phyloP scores from a whole-genome alignment of 768 basidiomycete species.

The Strobilomyces echinocephalus region DNA sequence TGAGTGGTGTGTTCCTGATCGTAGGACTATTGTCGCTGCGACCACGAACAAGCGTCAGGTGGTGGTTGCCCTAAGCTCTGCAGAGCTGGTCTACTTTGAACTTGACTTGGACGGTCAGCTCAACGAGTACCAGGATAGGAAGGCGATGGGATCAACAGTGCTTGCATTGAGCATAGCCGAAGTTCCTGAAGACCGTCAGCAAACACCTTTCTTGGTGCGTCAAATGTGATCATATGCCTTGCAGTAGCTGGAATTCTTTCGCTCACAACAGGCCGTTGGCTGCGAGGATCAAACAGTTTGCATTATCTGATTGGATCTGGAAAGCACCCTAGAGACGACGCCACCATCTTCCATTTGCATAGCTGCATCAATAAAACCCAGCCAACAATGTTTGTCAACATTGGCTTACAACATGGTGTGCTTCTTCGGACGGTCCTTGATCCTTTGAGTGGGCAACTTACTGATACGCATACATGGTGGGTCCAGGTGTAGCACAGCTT shows the following conservation, averaged over 20 bases:
- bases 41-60: slow-evolving; percentile 98
- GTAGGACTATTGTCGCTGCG: slow-evolving; percentile 85
- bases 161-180: slow-evolving; percentile 90
- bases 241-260: slow-evolving; percentile 1
- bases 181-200: slow-evolving; percentile 88
- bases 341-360: slow-evolving; percentile 96
- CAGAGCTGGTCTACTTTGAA: slow-evolving; percentile 98
- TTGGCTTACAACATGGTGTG: slow-evolving; percentile 94
- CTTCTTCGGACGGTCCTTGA: slow-evolving; percentile 93
- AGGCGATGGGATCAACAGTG: slow-evolving; percentile 95
- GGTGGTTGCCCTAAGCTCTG: slow-evolving; percentile 89
- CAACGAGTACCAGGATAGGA: slow-evolving; percentile 97
- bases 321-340: slow-evolving; percentile 91
- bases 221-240: background rate
- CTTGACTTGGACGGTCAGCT: slow-evolving; percentile 93
- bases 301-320: slow-evolving; percentile 94
- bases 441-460: slow-evolving; percentile 88
- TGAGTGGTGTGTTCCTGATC: slow-evolving; percentile 90
- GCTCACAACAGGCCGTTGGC: slow-evolving; percentile 81
- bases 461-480: slow-evolving; percentile 91
- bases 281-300: slow-evolving; percentile 99
- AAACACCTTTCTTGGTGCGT: slow-evolving; percentile 88
- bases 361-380: slow-evolving; percentile 94
- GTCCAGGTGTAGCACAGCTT: slow-evolving; percentile 16
- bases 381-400: slow-evolving; percentile 96